A percentile compares a stretch with the other conserved stretches of the same genome.
Conservation (phyloP, 495 filamentous ascomycete species). For the Penicillium cinerascens region DNA sequence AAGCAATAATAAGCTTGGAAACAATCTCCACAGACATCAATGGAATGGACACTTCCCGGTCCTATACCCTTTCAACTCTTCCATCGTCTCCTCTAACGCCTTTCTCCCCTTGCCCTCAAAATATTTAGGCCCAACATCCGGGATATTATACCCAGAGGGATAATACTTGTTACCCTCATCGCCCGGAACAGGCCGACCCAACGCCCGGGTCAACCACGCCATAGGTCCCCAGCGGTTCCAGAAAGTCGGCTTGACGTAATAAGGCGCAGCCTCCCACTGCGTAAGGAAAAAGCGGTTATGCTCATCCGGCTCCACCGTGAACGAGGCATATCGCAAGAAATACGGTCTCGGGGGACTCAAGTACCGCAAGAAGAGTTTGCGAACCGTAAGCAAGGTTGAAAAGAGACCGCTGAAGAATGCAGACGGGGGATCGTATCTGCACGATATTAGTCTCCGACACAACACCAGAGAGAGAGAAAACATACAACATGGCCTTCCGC, state of each 20-base stretch:
- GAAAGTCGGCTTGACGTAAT: slow-evolving; percentile 59
- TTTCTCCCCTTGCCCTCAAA: slow-evolving; percentile 54
- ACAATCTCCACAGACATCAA: too few species aligned
- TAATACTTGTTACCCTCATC: slow-evolving; percentile 54
- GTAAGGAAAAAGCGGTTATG: slow-evolving; percentile 48
- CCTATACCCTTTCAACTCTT: slow-evolving; percentile 39
- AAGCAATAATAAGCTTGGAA: too few species aligned
- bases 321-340: slow-evolving; percentile 37
- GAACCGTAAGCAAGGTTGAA: slow-evolving; percentile 39
- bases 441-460: not conserved
- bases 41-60: slow-evolving; percentile 55
- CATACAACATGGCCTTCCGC: slow-evolving; percentile 62
- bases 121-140: slow-evolving; percentile 55
- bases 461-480: not conserved
- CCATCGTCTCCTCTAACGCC: slow-evolving; percentile 34
- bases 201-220: slow-evolving; percentile 50
- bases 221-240: slow-evolving; percentile 57
- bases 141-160: slow-evolving; percentile 55
- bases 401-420: slow-evolving; percentile 36
- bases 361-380: slow-evolving; percentile 53
- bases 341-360: slow-evolving; percentile 52
- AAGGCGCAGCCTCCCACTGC: slow-evolving; percentile 52
- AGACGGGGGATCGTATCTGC: slow-evolving; percentile 46
- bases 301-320: slow-evolving; percentile 43
- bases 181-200: slow-evolving; percentile 58